Percentiles rank a stretch among this genome's conserved stretches.
phyloP scores from a whole-genome alignment of 1,284 basidiomycete genomes.

The Gymnopus androsaceus region DNA sequence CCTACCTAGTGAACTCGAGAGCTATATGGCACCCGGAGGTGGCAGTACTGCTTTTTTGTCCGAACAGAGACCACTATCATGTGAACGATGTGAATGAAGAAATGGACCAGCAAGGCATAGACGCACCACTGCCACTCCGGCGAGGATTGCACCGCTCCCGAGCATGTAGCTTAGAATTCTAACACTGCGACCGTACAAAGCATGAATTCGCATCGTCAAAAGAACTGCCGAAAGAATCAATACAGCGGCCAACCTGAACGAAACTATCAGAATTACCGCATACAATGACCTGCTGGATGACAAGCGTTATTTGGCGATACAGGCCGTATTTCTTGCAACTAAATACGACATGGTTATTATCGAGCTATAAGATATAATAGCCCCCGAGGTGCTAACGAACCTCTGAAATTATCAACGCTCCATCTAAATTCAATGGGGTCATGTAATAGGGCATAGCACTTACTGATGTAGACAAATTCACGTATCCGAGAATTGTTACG shows the following conservation, averaged over 20 bases:
- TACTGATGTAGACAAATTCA: conserved; percentile 5
- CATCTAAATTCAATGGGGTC: not conserved
- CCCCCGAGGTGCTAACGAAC: not conserved
- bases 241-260: not conserved
- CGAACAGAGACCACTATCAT: conserved; percentile 3
- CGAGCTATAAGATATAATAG: not conserved
- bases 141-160: conserved; percentile 2
- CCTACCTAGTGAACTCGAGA: conserved; percentile 13
- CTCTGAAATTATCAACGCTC: not conserved
- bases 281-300: conserved; percentile 3
- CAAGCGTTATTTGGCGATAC: conserved; percentile 9
- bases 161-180: conserved; percentile 15
- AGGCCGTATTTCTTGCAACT: conserved; percentile 6
- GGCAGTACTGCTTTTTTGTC: conserved; percentile 4
- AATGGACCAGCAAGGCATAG: not conserved
- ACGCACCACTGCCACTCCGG: conserved; percentile 6
- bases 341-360: not conserved
- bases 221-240: conserved; percentile 14
- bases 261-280: conserved; percentile 1
- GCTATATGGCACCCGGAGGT: conserved; percentile 19
- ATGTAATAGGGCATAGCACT: not conserved
- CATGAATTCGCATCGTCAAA: conserved; percentile 20
- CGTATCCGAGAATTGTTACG: conserved; percentile 15
- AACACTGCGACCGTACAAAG: conserved; percentile 18
- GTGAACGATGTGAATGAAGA: not conserved